A percentile compares a stretch with the other conserved stretches of the same genome.
Conservation (phyloP, 306 rosid genomes). For the Coriaria nepalensis region DNA sequence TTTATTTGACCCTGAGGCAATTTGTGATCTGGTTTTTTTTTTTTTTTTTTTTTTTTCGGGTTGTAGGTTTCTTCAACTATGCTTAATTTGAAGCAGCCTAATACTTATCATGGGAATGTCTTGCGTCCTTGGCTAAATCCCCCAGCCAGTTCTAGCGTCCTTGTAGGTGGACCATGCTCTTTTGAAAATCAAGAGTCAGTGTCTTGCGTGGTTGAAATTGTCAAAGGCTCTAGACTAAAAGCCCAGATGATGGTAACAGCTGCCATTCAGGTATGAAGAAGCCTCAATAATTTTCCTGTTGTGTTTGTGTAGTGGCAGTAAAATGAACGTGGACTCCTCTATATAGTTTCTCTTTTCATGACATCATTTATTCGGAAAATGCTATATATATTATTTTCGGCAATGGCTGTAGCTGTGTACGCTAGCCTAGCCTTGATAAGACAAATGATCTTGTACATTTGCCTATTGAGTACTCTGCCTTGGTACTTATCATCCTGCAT, state of each 20-base stretch:
- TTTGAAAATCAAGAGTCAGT: constrained; percentile 52
- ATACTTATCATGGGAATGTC: constrained; percentile 45
- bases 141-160: constrained; percentile 24
- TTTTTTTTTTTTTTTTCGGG: neutral
- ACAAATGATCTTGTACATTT: too few species aligned
- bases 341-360: too few species aligned
- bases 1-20: too few species aligned
- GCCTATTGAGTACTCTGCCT: too few species aligned
- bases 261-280: constrained; percentile 60
- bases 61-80: constrained; percentile 67
- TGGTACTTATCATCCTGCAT: neutral
- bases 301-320: too few species aligned
- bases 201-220: constrained; percentile 48
- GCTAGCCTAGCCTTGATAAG: too few species aligned
- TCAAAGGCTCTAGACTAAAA: constrained; percentile 48
- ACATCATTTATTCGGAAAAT: too few species aligned
- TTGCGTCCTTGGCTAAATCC: constrained; percentile 40
- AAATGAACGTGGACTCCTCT: too few species aligned
- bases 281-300: too few species aligned
- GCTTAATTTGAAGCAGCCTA: constrained; percentile 62
- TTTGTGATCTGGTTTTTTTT: too few species aligned
- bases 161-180: constrained; percentile 27
- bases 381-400: too few species aligned
- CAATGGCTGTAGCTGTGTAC: too few species aligned
- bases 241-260: constrained; percentile 72